Percentiles rank a stretch among this genome's conserved stretches.
Evolutionary conservation across 306 rosid genomes (phyloP).

Genomic region (Fragaria nilgerrensis): DNA sequence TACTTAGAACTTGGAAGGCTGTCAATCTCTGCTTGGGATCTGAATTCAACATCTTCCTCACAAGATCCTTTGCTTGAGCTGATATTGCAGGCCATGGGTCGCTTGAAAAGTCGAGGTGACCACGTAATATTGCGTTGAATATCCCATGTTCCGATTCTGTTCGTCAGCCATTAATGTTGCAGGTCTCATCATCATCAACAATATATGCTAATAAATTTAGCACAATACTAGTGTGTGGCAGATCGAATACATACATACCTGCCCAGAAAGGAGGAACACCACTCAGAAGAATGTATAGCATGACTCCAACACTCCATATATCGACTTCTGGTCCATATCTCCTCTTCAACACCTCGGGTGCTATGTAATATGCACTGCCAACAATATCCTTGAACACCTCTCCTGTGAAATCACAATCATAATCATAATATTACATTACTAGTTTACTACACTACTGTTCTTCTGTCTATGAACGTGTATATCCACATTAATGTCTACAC

Average conservation of each 20-base stretch:
- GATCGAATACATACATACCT: conserved; percentile 31
- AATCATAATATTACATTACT: no score
- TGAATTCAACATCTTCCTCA: conserved; percentile 79
- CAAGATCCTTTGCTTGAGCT: conserved; percentile 84
- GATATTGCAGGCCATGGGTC: conserved; percentile 98
- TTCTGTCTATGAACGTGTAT: not conserved
- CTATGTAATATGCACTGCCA: conserved; percentile 94
- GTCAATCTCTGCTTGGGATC: conserved; percentile 86
- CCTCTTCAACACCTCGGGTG: conserved; percentile 93
- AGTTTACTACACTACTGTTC: no score
- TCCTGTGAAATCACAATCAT: conserved; percentile 40
- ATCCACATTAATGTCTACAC: not conserved
- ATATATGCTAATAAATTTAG: no score
- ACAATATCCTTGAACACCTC: conserved; percentile 81
- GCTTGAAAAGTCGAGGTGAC: conserved; percentile 74
- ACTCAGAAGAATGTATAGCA: conserved; percentile 80
- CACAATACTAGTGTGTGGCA: not conserved
- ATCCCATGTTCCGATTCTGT: conserved; percentile 94
- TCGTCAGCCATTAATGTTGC: not conserved
- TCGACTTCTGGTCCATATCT: conserved; percentile 95
- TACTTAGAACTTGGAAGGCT: conserved; percentile 87
- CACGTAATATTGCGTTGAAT: conserved; percentile 78
- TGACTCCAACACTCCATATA: conserved; percentile 97
- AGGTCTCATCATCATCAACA: no score
- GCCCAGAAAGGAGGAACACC: conserved; percentile 99